phyloP scores from a whole-genome alignment of 306 rosid species.

The Lotus japonicus region DNA sequence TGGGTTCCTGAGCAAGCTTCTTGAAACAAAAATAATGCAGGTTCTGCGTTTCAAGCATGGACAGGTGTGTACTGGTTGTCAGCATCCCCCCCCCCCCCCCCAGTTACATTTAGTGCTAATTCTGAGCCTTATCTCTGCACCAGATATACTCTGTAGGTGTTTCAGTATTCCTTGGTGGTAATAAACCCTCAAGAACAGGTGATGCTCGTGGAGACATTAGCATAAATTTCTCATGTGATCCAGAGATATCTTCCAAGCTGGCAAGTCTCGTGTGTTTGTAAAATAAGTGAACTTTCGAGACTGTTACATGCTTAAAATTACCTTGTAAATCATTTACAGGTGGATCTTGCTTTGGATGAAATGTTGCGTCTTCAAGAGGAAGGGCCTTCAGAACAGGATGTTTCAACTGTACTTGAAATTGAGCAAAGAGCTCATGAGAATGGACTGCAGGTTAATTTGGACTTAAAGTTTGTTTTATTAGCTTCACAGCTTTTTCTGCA shows the following conservation, averaged over 20 bases:
- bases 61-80: conserved; percentile 44
- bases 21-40: conserved; percentile 88
- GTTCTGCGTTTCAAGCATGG: conserved; percentile 96
- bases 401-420: conserved; percentile 78
- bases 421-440: conserved; percentile 96
- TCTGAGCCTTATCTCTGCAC: conserved; percentile 28
- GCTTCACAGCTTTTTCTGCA: conserved; percentile 1
- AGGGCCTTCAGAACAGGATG: conserved; percentile 84
- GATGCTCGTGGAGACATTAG: conserved; percentile 86
- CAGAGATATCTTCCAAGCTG: conserved; percentile 87
- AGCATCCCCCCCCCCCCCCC: neutral
- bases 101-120: conserved; percentile 12
- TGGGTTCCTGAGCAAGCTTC: conserved; percentile 90
- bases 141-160: conserved; percentile 86
- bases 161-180: conserved; percentile 92
- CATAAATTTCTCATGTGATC: conserved; percentile 92
- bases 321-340: conserved; percentile 45
- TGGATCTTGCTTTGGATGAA: conserved; percentile 87
- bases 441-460: conserved; percentile 77
- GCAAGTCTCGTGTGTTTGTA: conserved; percentile 34
- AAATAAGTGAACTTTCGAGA: conserved; percentile 7
- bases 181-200: conserved; percentile 81
- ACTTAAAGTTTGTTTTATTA: conserved; percentile 14
- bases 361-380: conserved; percentile 83
- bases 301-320: conserved; percentile 2